These are phyloP conservation scores for Dioszegia aurantiaca DNA, from an alignment of 768 basidiomycete species.

Conservation along the genomic window DNA sequence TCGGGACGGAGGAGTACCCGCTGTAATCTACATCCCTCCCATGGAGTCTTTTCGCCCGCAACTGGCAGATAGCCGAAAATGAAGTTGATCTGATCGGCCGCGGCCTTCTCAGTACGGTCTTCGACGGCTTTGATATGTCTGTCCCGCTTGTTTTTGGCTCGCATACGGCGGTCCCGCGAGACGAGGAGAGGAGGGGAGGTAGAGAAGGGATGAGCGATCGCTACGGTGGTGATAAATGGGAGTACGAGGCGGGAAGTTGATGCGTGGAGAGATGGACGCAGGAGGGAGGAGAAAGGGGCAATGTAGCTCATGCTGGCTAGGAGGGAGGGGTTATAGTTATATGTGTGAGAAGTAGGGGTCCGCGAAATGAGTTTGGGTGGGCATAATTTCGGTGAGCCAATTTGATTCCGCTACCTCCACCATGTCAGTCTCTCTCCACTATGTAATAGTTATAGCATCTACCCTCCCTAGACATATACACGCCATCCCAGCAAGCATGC, in stretches of 20 bases:
- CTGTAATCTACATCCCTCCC: slow-evolving; percentile 36
- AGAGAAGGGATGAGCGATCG: slow-evolving; percentile 11
- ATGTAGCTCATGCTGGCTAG: not conserved
- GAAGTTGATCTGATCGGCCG: slow-evolving; percentile 55
- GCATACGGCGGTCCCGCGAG: slow-evolving; percentile 13
- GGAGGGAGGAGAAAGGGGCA: slow-evolving; percentile 6
- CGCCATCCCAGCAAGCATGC: not conserved
- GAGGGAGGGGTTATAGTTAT: not conserved
- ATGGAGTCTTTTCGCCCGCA: slow-evolving; percentile 17
- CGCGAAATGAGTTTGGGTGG: not conserved
- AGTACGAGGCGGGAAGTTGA: slow-evolving; percentile 5
- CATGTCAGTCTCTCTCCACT: not conserved
- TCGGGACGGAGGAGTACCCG: slow-evolving; percentile 34
- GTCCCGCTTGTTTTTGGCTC: slow-evolving; percentile 10
- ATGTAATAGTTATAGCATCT: not conserved
- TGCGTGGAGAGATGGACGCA: slow-evolving; percentile 14
- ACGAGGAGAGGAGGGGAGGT: slow-evolving; percentile 10
- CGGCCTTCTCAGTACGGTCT: not conserved
- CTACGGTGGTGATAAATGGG: not conserved
- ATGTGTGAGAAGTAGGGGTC: not conserved
- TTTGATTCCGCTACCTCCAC: slow-evolving; percentile 14
- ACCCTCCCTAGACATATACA: not conserved
- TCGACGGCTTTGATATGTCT: slow-evolving; percentile 4
- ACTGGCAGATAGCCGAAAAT: slow-evolving; percentile 66
- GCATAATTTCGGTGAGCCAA: slow-evolving; percentile 4